These are phyloP conservation scores for Populus hybrid DNA, from an alignment of 441 rosid species.

Conservation along the genomic window DNA sequence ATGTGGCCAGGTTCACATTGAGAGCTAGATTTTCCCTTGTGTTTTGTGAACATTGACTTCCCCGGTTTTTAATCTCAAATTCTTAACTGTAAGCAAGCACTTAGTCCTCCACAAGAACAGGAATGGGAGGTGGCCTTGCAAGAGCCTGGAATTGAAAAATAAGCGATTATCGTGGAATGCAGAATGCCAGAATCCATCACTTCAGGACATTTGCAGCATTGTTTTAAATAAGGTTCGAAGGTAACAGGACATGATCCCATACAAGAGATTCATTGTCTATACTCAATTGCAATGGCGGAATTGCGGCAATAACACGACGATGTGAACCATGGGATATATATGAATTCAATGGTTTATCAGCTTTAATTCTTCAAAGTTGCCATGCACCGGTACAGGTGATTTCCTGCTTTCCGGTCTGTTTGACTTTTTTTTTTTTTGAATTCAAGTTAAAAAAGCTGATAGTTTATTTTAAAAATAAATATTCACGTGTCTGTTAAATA, in stretches of 20 bases:
- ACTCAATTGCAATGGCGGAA: background rate
- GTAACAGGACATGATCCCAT: background rate
- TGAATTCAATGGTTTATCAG: background rate
- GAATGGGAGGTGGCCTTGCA: background rate
- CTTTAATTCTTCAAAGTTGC: background rate
- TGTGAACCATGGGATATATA: too few relatives aligned
- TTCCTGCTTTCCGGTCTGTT: too few relatives aligned
- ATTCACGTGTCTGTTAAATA: too few relatives aligned
- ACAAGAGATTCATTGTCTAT: background rate
- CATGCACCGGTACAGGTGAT: too few relatives aligned
- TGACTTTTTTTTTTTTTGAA: too few relatives aligned
- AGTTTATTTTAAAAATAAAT: too few relatives aligned
- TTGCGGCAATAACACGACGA: background rate
- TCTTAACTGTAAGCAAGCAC: conserved; percentile 6
- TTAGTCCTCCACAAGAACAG: background rate
- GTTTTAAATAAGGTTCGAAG: background rate
- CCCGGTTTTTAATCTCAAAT: background rate
- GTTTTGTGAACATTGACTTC: conserved; percentile 13
- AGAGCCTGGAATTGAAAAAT: conserved; percentile 13
- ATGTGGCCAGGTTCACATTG: conserved; percentile 60
- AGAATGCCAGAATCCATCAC: background rate
- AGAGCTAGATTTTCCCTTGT: conserved; percentile 8
- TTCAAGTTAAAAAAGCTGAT: too few relatives aligned
- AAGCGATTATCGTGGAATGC: conserved; percentile 6
- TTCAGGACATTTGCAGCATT: background rate